Percentiles rank a stretch among this genome's conserved stretches.
These are phyloP conservation scores for Sphagnum contortum DNA, from an alignment of 225 moss, liverwort and hornwort genomes.

Conservation along the genomic window DNA sequence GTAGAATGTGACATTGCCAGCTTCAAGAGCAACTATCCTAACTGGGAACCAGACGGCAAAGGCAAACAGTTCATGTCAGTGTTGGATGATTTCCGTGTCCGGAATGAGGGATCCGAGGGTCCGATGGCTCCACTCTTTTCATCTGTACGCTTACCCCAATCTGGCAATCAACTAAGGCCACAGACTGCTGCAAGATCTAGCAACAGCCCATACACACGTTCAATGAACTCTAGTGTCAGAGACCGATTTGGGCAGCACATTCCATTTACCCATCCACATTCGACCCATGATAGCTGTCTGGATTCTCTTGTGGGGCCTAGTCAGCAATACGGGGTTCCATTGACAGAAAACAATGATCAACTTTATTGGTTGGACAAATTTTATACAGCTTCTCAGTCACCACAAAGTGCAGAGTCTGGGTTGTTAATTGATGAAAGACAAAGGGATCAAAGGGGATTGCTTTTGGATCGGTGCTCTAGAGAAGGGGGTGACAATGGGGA, in stretches of 20 bases:
- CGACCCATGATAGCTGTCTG: constrained; percentile 18
- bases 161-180: constrained; percentile 41
- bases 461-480: constrained; percentile 11
- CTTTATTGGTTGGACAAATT: constrained; percentile 85
- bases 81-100: constrained; percentile 67
- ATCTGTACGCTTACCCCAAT: constrained; percentile 28
- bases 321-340: constrained; percentile 20
- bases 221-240: constrained; percentile 35
- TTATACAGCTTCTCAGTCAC: constrained; percentile 86
- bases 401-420: constrained; percentile 50
- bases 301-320: neutral
- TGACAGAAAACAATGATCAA: constrained; percentile 41
- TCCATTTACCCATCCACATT: constrained; percentile 44
- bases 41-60: constrained; percentile 94
- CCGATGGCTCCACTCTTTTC: constrained; percentile 54
- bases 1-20: constrained; percentile 16
- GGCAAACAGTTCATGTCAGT: constrained; percentile 82
- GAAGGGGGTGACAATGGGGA: constrained; percentile 21
- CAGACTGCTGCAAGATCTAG: constrained; percentile 39
- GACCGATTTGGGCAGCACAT: constrained; percentile 50
- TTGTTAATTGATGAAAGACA: constrained; percentile 39
- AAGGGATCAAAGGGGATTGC: constrained; percentile 21
- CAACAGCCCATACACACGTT: constrained; percentile 45
- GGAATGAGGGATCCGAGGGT: constrained; percentile 56
- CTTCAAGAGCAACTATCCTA: constrained; percentile 92